Conservation (phyloP, 2,329 filamentous ascomycete species). For the Lachnellula arida region DNA sequence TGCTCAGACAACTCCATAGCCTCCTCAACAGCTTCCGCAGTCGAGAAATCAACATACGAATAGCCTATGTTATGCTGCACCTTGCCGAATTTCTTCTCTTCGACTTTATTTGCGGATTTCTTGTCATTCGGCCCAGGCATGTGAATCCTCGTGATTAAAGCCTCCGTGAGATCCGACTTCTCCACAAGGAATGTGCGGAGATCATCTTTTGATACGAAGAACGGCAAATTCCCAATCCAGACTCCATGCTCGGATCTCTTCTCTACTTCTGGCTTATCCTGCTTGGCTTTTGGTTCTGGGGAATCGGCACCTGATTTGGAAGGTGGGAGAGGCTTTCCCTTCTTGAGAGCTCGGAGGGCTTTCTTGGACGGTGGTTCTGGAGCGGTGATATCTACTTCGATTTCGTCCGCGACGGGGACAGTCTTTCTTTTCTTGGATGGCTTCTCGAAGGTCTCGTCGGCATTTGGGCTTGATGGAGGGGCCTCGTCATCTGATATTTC, state of each 20-base stretch:
- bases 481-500: neutral
- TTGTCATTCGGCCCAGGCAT: slow-evolving; percentile 46
- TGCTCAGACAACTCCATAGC: slow-evolving; percentile 85
- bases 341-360: slow-evolving; percentile 83
- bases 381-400: slow-evolving; percentile 84
- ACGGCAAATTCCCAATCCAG: slow-evolving; percentile 96
- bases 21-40: slow-evolving; percentile 58
- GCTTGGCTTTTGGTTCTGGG: slow-evolving; percentile 37
- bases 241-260: slow-evolving; percentile 76
- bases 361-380: slow-evolving; percentile 96
- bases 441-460: slow-evolving; percentile 9
- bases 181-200: slow-evolving; percentile 76
- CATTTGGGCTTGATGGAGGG: neutral
- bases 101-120: slow-evolving; percentile 30
- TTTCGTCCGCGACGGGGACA: slow-evolving; percentile 54
- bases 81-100: slow-evolving; percentile 28
- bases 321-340: slow-evolving; percentile 57
- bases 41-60: slow-evolving; percentile 89
- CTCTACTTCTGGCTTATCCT: slow-evolving; percentile 40
- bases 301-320: slow-evolving; percentile 39
- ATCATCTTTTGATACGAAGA: slow-evolving; percentile 67
- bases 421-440: slow-evolving; percentile 64
- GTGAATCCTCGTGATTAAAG: slow-evolving; percentile 72
- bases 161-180: slow-evolving; percentile 60
- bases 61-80: slow-evolving; percentile 73